Conservation (phyloP, 768 basidiomycete genomes). For the Tylopilus plumbeoviolaceoides region DNA sequence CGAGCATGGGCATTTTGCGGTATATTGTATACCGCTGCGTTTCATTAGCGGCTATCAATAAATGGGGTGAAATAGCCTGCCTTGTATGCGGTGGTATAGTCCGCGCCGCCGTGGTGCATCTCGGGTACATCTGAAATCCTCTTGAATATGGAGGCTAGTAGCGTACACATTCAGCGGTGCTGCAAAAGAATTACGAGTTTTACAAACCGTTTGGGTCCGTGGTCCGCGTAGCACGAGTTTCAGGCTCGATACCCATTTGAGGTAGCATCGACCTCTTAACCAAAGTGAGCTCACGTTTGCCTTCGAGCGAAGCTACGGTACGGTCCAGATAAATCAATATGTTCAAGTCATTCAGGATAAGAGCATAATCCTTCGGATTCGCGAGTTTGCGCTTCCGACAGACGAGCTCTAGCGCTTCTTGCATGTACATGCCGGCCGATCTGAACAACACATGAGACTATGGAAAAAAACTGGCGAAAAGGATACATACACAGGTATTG, state of each 20-base stretch:
- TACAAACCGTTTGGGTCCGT: slow-evolving; percentile 90
- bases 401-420: slow-evolving; percentile 86
- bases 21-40: slow-evolving; percentile 84
- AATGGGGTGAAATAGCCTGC: slow-evolving; percentile 32
- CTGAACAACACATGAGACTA: slow-evolving; percentile 31
- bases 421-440: slow-evolving; percentile 93
- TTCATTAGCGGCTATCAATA: background rate
- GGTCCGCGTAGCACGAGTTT: slow-evolving; percentile 61
- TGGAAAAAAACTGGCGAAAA: background rate
- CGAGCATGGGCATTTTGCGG: slow-evolving; percentile 91
- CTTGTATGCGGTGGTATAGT: slow-evolving; percentile 85
- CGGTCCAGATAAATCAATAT: slow-evolving; percentile 88
- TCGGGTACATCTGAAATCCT: slow-evolving; percentile 67
- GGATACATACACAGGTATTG: slow-evolving; percentile 78
- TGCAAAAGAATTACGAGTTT: background rate
- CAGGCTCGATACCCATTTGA: slow-evolving; percentile 63
- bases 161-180: background rate
- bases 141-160: slow-evolving; percentile 88
- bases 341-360: slow-evolving; percentile 57
- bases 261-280: slow-evolving; percentile 76
- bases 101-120: slow-evolving; percentile 57
- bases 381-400: slow-evolving; percentile 65
- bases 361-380: slow-evolving; percentile 77
- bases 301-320: slow-evolving; percentile 93
- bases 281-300: slow-evolving; percentile 77